Conservation (phyloP, 345 rosid genomes). For the Aquilaria yunnanensis region DNA sequence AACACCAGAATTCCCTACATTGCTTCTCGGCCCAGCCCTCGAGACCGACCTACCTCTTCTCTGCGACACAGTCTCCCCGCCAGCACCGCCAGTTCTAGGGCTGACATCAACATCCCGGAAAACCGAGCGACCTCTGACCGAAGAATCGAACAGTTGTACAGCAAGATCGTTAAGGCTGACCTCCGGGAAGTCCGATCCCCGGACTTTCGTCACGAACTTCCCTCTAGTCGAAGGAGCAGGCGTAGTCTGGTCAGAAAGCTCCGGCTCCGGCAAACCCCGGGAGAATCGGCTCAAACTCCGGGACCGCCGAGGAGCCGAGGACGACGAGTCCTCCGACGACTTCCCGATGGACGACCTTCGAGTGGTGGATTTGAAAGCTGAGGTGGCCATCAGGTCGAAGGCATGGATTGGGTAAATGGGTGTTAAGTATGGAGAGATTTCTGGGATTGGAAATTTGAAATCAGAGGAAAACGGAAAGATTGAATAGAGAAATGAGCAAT, state of each 20-base stretch:
- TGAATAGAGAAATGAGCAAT: neutral
- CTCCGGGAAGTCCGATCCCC: conserved; percentile 87
- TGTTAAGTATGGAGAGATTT: neutral
- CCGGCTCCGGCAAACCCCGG: conserved; percentile 31
- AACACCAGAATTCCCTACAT: conserved; percentile 14
- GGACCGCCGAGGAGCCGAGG: conserved; percentile 53
- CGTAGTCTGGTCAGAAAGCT: conserved; percentile 32
- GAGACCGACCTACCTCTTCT: conserved; percentile 88
- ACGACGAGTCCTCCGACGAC: conserved; percentile 44
- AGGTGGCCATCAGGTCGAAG: conserved; percentile 52
- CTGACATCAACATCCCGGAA: conserved; percentile 27
- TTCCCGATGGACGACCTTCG: conserved; percentile 37
- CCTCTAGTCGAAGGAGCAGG: conserved; percentile 37
- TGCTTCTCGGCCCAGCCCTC: conserved; percentile 51
- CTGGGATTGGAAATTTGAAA: neutral
- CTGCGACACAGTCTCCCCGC: conserved; percentile 28
- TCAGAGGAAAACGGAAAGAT: neutral
- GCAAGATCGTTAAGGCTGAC: conserved; percentile 85
- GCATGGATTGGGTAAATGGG: neutral
- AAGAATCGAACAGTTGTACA: conserved; percentile 52
- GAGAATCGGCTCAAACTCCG: conserved; percentile 91
- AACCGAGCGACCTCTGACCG: conserved; percentile 46
- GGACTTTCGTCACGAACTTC: conserved; percentile 68
- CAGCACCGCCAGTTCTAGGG: conserved; percentile 14
- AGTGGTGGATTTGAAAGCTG: conserved; percentile 63